Base-by-base conservation (phyloP, 441 rosid species). In the Macaranga tanarius region DNA sequence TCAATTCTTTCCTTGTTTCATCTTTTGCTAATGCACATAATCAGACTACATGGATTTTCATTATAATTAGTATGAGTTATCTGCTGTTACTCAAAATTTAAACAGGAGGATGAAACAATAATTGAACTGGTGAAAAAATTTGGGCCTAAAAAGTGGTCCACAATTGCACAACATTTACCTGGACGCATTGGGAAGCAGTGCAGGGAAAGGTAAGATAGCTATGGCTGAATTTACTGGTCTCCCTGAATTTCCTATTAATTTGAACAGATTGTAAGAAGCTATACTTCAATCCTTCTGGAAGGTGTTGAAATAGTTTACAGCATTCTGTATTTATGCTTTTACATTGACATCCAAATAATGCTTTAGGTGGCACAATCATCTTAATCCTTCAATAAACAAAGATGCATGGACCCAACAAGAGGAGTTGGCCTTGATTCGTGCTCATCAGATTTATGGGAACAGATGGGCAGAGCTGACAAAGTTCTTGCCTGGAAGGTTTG, bases 321-420 rank as follows among this genome's bases (percentile, higher is more conserved):
- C 38, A 2, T 34, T 34, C 7, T 47, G 65, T 17, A 31, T 61
- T 34, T 28, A 12, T 60, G 16, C 50, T 20, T 59, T 45, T 69
- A 65, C 67, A 54, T 55, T 66, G 23, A 56, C 22, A 28, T 55
- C 0, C 51, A 52, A 58, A 67, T 50, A 1, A 22, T 69, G 16
- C 22, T 67, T 40, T 66, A 87, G 92, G 90, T 91, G 89, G 99
- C 98, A 95, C 83, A 95, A 95, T 86, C 99, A 95, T 89, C 93
- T 93, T 73, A 95, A 95, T 86, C 98, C 99, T 60, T 83, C 84
- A 58, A 96, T 96, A 82, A 96, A 92, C 79, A 96, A 90, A 69
- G 96, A 96, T 83, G 99, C 99, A 62, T 96, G 99, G 99, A 93
- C 97, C 77, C 98, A 96, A 75, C 92, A 93, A 77, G 99, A 96